Base-by-base conservation (phyloP, 495 filamentous ascomycete genomes). In the Penicillium antarcticum region DNA sequence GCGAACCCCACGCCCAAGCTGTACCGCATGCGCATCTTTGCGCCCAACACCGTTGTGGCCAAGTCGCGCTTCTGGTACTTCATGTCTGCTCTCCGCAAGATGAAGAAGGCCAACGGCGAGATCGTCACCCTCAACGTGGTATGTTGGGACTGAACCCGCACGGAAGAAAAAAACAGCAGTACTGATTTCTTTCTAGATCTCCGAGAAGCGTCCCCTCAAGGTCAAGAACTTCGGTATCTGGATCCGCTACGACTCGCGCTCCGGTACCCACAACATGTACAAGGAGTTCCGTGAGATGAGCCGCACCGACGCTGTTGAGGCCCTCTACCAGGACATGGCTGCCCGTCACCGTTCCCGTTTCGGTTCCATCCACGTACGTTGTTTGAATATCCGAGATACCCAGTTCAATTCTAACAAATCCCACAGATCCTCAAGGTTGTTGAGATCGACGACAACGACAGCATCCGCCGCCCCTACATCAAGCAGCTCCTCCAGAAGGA, bases 51-150 rank as follows among this genome's bases (percentile, higher is more conserved):
- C 63, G 92, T 97, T 58, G 91, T 98, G 62, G 94, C 94, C 65
- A 98, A 97, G 86, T 96, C 91, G 65, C 87, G 94, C 55, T 98
- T 96, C 87, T 98, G 95, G 95, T 98, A 98, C 85, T 98, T 98
- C 87, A 77, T 98, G 69, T 89, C 87, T 78, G 95, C 95, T 83
- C 84, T 98, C 58, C 84, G 89, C 71, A 98, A 97, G 85, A 89
- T 98, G 80, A 98, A 98, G 91, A 97, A 97, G 87, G 84, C 92
- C 68, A 97, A 95, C 73, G 94, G 94, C 70, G 94, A 98, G 87
- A 96, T 98, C 70, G 89, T 97, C 69, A 87, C 80, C 78, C 74
- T 96, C 80, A 97, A 97, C 76, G 83, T 87, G 81, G 94, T 97
- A 87, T 70, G 89, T 67, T 39, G 36, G 32, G 43, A 17, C 19